A percentile compares a stretch with the other conserved stretches of the same genome.
Evolutionary conservation across 805 yeast genomes (phyloP).

Genomic region (Sugiyamaella valdiviana): DNA sequence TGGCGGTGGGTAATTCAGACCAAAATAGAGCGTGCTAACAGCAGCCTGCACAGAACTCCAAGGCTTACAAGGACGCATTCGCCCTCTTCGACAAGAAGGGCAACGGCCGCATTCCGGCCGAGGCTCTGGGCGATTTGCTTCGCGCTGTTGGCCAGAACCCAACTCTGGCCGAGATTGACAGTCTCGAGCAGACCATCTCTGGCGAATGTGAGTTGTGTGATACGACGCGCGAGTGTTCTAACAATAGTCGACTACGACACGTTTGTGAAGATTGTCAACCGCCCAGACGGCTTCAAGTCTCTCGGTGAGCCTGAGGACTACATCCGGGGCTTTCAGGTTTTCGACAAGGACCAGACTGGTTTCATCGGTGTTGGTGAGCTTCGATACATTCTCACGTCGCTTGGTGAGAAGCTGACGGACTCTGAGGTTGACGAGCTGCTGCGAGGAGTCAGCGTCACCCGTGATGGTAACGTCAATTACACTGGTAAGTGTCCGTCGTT

Average conservation of each 20-base stretch:
- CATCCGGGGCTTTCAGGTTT: slow-evolving; percentile 92
- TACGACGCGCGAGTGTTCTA: not conserved
- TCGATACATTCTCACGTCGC: slow-evolving; percentile 87
- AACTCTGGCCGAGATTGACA: slow-evolving; percentile 77
- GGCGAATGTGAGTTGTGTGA: slow-evolving; percentile 29
- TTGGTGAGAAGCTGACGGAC: slow-evolving; percentile 89
- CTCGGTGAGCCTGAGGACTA: slow-evolving; percentile 89
- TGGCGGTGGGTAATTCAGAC: not conserved
- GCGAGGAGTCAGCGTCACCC: slow-evolving; percentile 89
- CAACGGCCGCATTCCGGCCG: slow-evolving; percentile 79
- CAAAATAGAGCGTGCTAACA: not conserved
- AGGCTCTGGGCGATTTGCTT: slow-evolving; percentile 83
- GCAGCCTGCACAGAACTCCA: slow-evolving; percentile 30
- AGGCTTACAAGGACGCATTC: slow-evolving; percentile 81
- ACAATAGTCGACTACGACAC: slow-evolving; percentile 64
- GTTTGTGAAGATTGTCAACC: slow-evolving; percentile 66
- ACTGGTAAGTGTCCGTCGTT: slow-evolving; percentile 39
- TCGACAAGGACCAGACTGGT: slow-evolving; percentile 93
- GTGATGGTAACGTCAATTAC: slow-evolving; percentile 92
- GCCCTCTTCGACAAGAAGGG: slow-evolving; percentile 96
- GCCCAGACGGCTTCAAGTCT: slow-evolving; percentile 84
- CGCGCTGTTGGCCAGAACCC: slow-evolving; percentile 99
- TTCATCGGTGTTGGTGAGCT: slow-evolving; percentile 96
- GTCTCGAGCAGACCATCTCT: slow-evolving; percentile 41
- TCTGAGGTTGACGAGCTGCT: slow-evolving; percentile 91